Evolutionary conservation across 768 basidiomycete species (phyloP).

Genomic region (Sporobolomyces phaffii): DNA sequence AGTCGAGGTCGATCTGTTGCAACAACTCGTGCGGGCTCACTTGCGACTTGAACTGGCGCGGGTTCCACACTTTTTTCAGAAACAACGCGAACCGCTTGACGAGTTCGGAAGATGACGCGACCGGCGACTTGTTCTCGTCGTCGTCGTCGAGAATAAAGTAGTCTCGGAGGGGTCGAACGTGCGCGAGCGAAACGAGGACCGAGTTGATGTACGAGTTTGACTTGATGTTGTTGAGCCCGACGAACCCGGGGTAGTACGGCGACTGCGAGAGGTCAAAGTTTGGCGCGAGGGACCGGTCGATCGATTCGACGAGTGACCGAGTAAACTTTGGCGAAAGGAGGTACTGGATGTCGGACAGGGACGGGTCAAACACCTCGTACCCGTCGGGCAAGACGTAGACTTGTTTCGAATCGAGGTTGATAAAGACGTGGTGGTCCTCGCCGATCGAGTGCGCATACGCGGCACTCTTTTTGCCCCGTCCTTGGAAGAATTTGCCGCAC

Average conservation of each 20-base stretch:
- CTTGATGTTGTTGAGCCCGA: constrained; percentile 97
- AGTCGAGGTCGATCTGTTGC: constrained; percentile 67
- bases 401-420: constrained; percentile 89
- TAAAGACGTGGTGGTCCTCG: constrained; percentile 97
- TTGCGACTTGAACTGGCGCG: constrained; percentile 91
- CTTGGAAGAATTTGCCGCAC: constrained; percentile 98
- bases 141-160: constrained; percentile 60
- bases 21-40: constrained; percentile 98
- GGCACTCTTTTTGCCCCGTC: constrained; percentile 83
- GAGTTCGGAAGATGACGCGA: constrained; percentile 65
- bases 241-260: constrained; percentile 83
- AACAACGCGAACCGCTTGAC: constrained; percentile 78
- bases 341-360: constrained; percentile 86
- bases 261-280: constrained; percentile 75
- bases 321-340: constrained; percentile 86
- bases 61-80: constrained; percentile 94
- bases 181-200: constrained; percentile 84
- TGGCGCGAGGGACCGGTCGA: constrained; percentile 56
- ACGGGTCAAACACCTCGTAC: constrained; percentile 92
- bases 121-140: too few relatives aligned
- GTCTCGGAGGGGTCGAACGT: constrained; percentile 82
- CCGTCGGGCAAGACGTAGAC: constrained; percentile 97
- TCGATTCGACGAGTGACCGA: constrained; percentile 49
- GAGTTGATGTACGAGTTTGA: constrained; percentile 96
- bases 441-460: constrained; percentile 96